These are phyloP conservation scores for Malbranchea zuffiana DNA, from an alignment of 2,329 filamentous ascomycete species.

Conservation along the genomic window DNA sequence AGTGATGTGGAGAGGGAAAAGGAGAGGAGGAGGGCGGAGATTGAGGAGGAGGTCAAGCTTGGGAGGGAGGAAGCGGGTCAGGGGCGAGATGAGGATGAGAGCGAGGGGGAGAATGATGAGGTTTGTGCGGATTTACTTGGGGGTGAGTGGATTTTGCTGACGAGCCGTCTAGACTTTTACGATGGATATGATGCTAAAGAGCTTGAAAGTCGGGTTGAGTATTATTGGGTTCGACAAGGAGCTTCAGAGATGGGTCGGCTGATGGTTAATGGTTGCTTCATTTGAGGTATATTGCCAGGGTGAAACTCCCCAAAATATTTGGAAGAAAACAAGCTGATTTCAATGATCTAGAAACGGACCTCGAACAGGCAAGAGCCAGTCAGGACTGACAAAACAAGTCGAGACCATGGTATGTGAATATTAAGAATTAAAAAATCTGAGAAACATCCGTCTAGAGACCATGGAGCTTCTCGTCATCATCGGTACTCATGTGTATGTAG, in stretches of 20 bases:
- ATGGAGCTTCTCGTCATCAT: too few species aligned
- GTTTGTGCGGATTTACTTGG: constrained; percentile 31
- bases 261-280: too few species aligned
- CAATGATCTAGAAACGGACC: too few species aligned
- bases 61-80: constrained; percentile 22
- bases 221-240: constrained; percentile 53
- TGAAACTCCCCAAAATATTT: too few species aligned
- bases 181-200: constrained; percentile 59
- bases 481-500: too few species aligned
- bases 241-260: constrained; percentile 48
- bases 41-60: constrained; percentile 24
- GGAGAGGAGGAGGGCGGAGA: constrained; percentile 29
- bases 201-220: constrained; percentile 51
- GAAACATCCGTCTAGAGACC: too few species aligned
- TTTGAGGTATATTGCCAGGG: too few species aligned
- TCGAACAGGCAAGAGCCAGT: too few species aligned
- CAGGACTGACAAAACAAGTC: too few species aligned
- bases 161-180: constrained; percentile 45
- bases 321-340: too few species aligned
- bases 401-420: too few species aligned
- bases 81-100: constrained; percentile 21
- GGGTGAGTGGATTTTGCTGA: constrained; percentile 1
- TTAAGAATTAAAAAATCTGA: too few species aligned
- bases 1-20: constrained; percentile 33
- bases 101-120: constrained; percentile 24